Percentiles rank a stretch among this genome's conserved stretches.
phyloP scores from a whole-genome alignment of 176 grass and related monocot genomes.

The Eragrostis nindensis region DNA sequence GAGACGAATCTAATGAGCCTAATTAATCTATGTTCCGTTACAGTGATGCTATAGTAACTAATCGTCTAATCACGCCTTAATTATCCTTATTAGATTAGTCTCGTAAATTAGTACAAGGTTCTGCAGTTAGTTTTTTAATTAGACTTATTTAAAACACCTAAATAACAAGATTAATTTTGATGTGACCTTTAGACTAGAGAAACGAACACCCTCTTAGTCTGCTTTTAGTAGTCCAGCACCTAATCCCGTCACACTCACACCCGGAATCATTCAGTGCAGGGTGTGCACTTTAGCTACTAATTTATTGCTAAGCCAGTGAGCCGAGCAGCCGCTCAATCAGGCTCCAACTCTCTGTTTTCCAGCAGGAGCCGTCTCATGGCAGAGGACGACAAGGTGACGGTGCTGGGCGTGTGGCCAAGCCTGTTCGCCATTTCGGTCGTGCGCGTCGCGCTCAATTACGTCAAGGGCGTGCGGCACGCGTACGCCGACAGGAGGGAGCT shows the following conservation, averaged over 20 bases:
- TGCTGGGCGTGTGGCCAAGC: conserved; percentile 24
- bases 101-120: too few species aligned
- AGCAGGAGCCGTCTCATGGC: neutral
- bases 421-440: conserved; percentile 35
- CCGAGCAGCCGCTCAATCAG: too few species aligned
- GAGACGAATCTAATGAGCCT: too few species aligned
- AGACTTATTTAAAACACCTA: too few species aligned
- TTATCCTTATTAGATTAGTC: too few species aligned
- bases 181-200: too few species aligned
- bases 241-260: neutral
- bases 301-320: neutral
- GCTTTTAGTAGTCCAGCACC: neutral
- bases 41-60: too few species aligned
- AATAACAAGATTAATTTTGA: too few species aligned
- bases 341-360: neutral
- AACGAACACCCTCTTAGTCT: too few species aligned
- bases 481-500: neutral
- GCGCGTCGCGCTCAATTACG: conserved; percentile 39
- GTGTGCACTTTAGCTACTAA: neutral
- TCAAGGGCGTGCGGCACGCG: conserved; percentile 29
- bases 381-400: conserved; percentile 12
- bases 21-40: too few species aligned
- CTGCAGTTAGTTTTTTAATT: too few species aligned
- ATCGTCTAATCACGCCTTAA: too few species aligned
- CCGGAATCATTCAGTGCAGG: neutral